Base-by-base conservation (phyloP, 2,329 filamentous ascomycete genomes). In the Xylariaceae sp. region DNA sequence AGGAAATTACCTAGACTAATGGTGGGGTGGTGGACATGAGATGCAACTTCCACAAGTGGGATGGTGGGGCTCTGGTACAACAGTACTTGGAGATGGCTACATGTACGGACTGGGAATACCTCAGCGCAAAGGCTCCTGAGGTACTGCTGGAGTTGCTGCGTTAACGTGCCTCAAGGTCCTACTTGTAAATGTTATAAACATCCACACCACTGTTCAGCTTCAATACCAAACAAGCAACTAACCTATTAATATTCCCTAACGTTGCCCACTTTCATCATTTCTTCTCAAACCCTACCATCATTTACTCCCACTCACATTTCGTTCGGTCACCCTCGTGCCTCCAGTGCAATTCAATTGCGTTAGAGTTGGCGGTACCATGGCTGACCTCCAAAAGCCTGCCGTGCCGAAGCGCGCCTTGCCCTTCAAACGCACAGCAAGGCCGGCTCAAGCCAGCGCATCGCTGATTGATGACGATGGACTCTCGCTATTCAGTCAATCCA, bases 401-500 rank as follows among this genome's bases (percentile, higher is more conserved):
- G 43, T 51, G 5, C 41, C 46, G 9, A 64, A 59, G 48, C 61
- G 59, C 39, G 66, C 65, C 51, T 63, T 73, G 1, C 70, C 70
- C 1, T 73, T 73, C 55, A 73, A 73, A 45, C 68, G 68, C 9
- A 73, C 69, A 2, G 67, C 62, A 14, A 55, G 67, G 46, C 65
- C 62, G 31, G 53, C 54, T 30, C 36, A 41, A 8, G 51, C 56
- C 2, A 48, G 46, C 16, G 54, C 61, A 2, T 56, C 52, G n/a
- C 39, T 53, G 40, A 36, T 58, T 12, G 59, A 67, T 27, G 62
- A 59, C 18, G 62, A 67, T 35, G 57, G 55, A 2, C 60, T 78
- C 9, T 61, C 60, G 2, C 59, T 78, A 5, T 78, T 78, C 46
- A 64, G 67, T 29, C 69, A 70, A 4, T 63, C 69, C 9, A 69